Evolutionary conservation across 2,329 filamentous ascomycete genomes (phyloP), one percentile per base, ranked within the genome.

Genomic region (Celoporthe dispersa): DNA sequence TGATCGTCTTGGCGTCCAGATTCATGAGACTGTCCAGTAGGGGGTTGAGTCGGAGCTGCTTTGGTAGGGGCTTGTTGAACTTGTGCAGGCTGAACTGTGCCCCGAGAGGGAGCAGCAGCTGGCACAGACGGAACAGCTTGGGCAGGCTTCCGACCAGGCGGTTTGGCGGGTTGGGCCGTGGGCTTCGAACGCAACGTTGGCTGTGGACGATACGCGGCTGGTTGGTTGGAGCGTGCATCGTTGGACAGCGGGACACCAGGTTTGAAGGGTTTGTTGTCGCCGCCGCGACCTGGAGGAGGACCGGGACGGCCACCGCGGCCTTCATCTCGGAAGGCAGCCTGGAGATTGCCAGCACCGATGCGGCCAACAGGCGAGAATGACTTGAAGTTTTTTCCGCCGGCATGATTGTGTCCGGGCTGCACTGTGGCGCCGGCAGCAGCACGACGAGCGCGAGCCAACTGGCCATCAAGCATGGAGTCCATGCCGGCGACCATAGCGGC

Each of bases 401-500:
- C 22, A 3, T 48, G 19, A 1, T 63, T 41, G 62, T 62, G 33
- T 5, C 39, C 51, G 57, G 60, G 66, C 44, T 41, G 25, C 16
- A 44, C 16, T 16, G 4, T 48, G 44, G 44, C 22, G 3, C 55
- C 53, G 1, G 48, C 22, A 7, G 39, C 28, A 37, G 53, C 63
- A 19, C 73, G 72, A 31, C 74, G 71, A 12, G 71, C 70, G 44
- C 75, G 75, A 57, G 76, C 73, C 51, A 77, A 67, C 37, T 76
- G 69, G 1, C 74, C 75, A 28, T 76, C 75, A 16, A 73, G 74
- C 22, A 79, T 75, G n/a, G 74, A 70, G 57, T 74, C 73, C 55
- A 79, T 72, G 33, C 72, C 74, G 9, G 71, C 70, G 39, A 78
- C 78, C 5, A 68, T 71, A 5, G 70, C 70, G 7, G 77, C 76